Evolutionary conservation across 129 eudicot species (phyloP), one percentile per base, ranked within the genome.

Genomic region (Rutidosis leptorrhynchoides): DNA sequence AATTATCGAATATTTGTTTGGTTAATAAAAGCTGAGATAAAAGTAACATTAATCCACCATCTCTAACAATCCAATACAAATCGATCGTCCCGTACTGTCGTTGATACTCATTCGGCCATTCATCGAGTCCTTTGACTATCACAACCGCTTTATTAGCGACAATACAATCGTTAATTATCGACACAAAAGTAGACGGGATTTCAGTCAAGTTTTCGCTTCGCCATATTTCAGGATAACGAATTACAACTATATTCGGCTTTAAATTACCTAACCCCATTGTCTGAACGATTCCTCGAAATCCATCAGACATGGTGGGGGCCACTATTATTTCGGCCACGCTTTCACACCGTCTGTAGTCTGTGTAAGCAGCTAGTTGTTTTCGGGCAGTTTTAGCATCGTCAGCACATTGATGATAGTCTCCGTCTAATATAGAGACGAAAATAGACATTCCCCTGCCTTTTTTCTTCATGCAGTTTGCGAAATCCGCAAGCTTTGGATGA

Each of bases 191-290:
- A 56, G 92, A 79, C 2, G 97, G 97, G 14, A 90, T 84, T 51
- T 90, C 92, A 7, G 70, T 80, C 29, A 87, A 16, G 48, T 87
- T 90, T 64, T 90, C 95, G 22, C 89, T 76, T 0, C 97, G 91
- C 97, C 97, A 90, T 56, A 90, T 90, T 32, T 90, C 97, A 25
- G 97, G 97, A 69, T 90, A 90, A 7, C 95, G 81, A 75, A 90
- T 87, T 12, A 90, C 95, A 16, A 90, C 91, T 35, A 90, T 90
- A 64, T 90, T 90, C 17, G 97, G 95, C 77, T 90, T 90, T 6
- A 90, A 86, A 79, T 90, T 84, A 2, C 97, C 95, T 0, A 90
- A 89, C 9, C 97, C 97, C 97, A 90, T 90, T 4, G 89, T 87
- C 60, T 90, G 97, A 42, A 90, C 81, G 20, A 90, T 84, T 40